Base-by-base conservation (phyloP, 2,329 filamentous ascomycete genomes). In the Pleoardoris graminearum region DNA sequence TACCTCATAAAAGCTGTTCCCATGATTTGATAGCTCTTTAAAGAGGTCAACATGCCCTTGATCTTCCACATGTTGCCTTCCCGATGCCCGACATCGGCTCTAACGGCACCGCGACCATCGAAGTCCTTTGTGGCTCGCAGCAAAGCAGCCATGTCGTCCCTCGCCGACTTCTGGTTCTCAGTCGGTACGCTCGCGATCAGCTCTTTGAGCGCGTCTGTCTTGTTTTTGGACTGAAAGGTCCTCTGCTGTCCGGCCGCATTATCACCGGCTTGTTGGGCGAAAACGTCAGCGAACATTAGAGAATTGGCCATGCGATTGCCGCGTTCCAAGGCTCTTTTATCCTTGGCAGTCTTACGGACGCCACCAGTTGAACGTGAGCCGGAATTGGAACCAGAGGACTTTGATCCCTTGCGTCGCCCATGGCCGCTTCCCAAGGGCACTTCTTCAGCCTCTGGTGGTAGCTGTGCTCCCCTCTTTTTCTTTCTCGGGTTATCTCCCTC, bases 1-100 rank as follows among this genome's bases (percentile, higher is more conserved):
- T 30, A 30, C 42, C 44, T 60, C 83, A 86, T 85, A 71, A 82
- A 86, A 0, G 76, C 72, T 0, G 72, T 75, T 0, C 78, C 81
- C 0, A 80, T 69, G 0, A 85, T 57, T 48, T 87, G 84, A 41
- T 83, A 79, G 8, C 66, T 60, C 50, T 76, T 76, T 1, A 86
- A 60, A 0, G 68, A 60, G 0, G 72, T 75, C 22, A 61, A 71
- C 78, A 84, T 80, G 0, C 81, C 80, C 17, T 69, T 76, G 1
- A 83, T 66, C 0, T 64, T 39, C 78, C 79, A 82, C 12, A 67
- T 61, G 1, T 71, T 67, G 23, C 68, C 10, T 62, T 82, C 12
- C 67, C 61, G 1, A 71, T 67, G 23, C 68, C 10, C 61, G 0
- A 70, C 71, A 45, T 63, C 55, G 5, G 62, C 25, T 16, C 62